phyloP scores from a whole-genome alignment of 176 grass and related monocot genomes.

The Melocanna baccifera region DNA sequence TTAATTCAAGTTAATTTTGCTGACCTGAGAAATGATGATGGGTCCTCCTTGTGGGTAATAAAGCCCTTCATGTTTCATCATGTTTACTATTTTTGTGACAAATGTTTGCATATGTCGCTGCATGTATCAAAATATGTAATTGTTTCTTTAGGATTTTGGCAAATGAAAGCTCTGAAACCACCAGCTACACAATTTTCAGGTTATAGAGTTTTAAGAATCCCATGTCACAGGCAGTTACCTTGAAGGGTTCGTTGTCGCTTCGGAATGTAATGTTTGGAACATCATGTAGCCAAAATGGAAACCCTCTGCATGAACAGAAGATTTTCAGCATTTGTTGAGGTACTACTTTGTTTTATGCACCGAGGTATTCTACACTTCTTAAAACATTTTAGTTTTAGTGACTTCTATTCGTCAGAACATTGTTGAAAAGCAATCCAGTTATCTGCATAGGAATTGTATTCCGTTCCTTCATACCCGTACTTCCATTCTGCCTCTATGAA shows the following conservation, averaged over 20 bases:
- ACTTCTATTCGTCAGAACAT: neutral
- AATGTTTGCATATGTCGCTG: conserved; percentile 77
- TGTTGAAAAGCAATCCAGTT: neutral
- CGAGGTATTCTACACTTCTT: neutral
- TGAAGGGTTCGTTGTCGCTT: conserved; percentile 57
- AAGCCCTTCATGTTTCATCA: conserved; percentile 50
- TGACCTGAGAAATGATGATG: conserved; percentile 55
- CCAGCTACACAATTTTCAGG: neutral
- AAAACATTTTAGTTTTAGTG: neutral
- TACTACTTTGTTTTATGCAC: neutral
- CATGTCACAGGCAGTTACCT: conserved; percentile 38
- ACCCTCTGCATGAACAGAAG: conserved; percentile 53
- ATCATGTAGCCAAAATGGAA: conserved; percentile 68
- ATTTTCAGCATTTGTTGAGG: conserved; percentile 9
- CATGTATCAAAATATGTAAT: conserved; percentile 18
- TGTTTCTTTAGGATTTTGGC: conserved; percentile 1
- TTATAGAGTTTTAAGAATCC: neutral
- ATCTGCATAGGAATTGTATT: neutral
- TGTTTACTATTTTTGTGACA: conserved; percentile 47
- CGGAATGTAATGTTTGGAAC: conserved; percentile 55
- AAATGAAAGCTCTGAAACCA: neutral
- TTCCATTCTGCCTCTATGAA: conserved; percentile 90
- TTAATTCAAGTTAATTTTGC: neutral
- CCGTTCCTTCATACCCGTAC: conserved; percentile 65
- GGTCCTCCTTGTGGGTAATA: conserved; percentile 48